Evolutionary conservation across 2,329 filamentous ascomycete species (phyloP).

Genomic region (Celoporthe dispersa): DNA sequence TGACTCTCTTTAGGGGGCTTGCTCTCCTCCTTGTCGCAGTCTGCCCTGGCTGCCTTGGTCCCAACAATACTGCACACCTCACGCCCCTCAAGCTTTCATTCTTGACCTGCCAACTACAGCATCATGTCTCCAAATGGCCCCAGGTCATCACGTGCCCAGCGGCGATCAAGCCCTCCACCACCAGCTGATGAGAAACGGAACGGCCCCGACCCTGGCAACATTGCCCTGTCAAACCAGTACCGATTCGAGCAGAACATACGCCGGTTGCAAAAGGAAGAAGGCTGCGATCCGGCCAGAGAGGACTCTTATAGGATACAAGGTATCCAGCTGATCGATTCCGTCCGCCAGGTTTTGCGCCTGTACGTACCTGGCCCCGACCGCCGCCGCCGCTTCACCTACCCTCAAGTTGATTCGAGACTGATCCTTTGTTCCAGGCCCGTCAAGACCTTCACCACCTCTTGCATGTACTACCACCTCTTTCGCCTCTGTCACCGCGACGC

Average conservation of each 20-base stretch:
- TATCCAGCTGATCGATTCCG: conserved; percentile 85
- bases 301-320: conserved; percentile 82
- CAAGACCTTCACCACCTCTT: conserved; percentile 89
- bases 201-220: conserved; percentile 53
- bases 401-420: conserved; percentile 16
- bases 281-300: conserved; percentile 77
- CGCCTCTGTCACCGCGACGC: conserved; percentile 81
- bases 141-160: conserved; percentile 23
- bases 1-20: not conserved
- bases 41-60: not conserved
- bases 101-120: too few relatives aligned
- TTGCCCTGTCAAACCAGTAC: conserved; percentile 67
- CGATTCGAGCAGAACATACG: conserved; percentile 82
- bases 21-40: not conserved
- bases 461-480: conserved; percentile 92
- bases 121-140: conserved; percentile 27
- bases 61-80: not conserved
- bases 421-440: conserved; percentile 62
- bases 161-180: conserved; percentile 21
- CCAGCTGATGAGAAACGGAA: conserved; percentile 30
- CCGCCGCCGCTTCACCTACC: not conserved
- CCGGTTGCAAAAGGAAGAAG: conserved; percentile 69
- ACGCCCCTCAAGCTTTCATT: not conserved
- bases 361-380: conserved; percentile 46
- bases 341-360: conserved; percentile 79